These are phyloP conservation scores for Prunus mira DNA, from an alignment of 306 rosid genomes.

Conservation along the genomic window DNA sequence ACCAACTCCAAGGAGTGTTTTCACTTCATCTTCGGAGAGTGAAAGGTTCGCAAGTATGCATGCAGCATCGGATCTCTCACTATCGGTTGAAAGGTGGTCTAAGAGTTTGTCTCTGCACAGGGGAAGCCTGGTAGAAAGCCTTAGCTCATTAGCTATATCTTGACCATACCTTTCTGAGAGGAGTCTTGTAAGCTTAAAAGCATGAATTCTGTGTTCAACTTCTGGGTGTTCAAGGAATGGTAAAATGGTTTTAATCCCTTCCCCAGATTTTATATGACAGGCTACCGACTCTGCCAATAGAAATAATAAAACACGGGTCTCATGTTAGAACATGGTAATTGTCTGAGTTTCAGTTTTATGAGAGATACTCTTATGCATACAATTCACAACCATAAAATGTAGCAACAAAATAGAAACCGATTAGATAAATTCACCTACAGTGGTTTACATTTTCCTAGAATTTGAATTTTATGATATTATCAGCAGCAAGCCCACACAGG, in stretches of 20 bases:
- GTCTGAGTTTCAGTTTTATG: not conserved
- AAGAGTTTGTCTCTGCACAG: slow-evolving; percentile 44
- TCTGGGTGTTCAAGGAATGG: slow-evolving; percentile 48
- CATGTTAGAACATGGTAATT: not conserved
- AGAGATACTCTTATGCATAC: not conserved
- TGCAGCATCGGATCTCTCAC: slow-evolving; percentile 56
- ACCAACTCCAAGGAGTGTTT: slow-evolving; percentile 39
- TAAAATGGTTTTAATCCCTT: slow-evolving; percentile 38
- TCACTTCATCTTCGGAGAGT: slow-evolving; percentile 42
- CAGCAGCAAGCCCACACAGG: not conserved
- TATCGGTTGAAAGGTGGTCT: slow-evolving; percentile 36
- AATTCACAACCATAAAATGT: not conserved
- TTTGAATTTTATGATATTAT: not conserved
- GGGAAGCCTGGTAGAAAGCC: slow-evolving; percentile 38
- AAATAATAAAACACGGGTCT: not conserved
- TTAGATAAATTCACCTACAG: not conserved
- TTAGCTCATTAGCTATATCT: slow-evolving; percentile 43
- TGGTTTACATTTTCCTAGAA: not conserved
- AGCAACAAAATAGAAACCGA: not conserved
- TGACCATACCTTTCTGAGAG: slow-evolving; percentile 49
- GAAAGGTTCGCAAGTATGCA: slow-evolving; percentile 46
- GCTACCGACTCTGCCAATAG: slow-evolving; percentile 42
- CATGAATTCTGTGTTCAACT: slow-evolving; percentile 43
- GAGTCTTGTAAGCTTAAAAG: slow-evolving; percentile 45
- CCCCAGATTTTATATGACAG: slow-evolving; percentile 39